Evolutionary conservation across 768 basidiomycete genomes (phyloP).

Genomic region (Termitomyces sp.): DNA sequence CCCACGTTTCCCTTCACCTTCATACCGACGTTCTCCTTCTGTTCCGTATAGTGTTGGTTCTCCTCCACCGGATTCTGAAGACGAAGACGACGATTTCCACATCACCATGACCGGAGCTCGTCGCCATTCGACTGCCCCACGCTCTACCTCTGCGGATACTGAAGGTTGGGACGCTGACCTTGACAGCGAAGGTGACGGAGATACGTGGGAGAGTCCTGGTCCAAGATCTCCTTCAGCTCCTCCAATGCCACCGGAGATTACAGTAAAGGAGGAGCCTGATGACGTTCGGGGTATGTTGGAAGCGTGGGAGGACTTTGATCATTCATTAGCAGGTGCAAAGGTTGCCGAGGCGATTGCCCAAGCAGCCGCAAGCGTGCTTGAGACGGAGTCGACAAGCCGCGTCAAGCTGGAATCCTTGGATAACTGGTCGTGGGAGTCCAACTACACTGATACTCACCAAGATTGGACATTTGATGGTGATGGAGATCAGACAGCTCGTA

Average conservation of each 20-base stretch:
- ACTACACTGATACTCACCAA: conserved; percentile 18
- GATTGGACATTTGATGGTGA: conserved; percentile 28
- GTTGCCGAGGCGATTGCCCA: conserved; percentile 40
- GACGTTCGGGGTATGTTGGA: conserved; percentile 66
- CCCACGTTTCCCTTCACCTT: conserved; percentile 25
- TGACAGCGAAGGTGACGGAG: conserved; percentile 57
- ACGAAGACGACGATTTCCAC: conserved; percentile 51
- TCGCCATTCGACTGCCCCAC: conserved; percentile 26
- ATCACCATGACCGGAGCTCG: conserved; percentile 39
- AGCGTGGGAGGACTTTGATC: conserved; percentile 66
- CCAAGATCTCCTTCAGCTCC: conserved; percentile 62
- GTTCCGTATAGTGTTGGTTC: conserved; percentile 55
- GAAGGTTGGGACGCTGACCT: conserved; percentile 42
- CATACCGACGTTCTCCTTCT: conserved; percentile 56
- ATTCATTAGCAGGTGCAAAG: conserved; percentile 35
- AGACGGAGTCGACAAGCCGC: conserved; percentile 23
- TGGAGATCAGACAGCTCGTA: conserved; percentile 24
- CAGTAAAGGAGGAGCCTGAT: conserved; percentile 57
- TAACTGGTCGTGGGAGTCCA: conserved; percentile 41
- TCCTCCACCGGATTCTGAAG: conserved; percentile 71
- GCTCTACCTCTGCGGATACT: conserved; percentile 24
- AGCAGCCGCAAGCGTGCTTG: conserved; percentile 28
- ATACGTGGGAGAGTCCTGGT: conserved; percentile 63
- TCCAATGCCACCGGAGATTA: conserved; percentile 27
- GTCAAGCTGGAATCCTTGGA: conserved; percentile 45